A percentile compares a stretch with the other conserved stretches of the same genome.
These are phyloP conservation scores for Isabelozyma pseudorhagii DNA, from an alignment of 805 yeast genomes.

Conservation along the genomic window DNA sequence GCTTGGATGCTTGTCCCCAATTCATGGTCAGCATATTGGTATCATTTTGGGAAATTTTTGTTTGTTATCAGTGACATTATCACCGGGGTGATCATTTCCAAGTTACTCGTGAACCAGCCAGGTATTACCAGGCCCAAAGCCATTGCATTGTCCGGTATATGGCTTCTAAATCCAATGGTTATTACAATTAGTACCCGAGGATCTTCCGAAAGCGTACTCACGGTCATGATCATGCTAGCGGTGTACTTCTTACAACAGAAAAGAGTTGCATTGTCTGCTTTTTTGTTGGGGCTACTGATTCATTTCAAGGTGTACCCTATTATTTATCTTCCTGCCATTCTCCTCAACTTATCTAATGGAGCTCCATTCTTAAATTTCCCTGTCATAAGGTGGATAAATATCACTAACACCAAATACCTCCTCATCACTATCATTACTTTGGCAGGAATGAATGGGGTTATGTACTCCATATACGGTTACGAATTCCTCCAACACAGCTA, in stretches of 20 bases:
- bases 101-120: conserved; percentile 40
- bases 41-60: conserved; percentile 71
- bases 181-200: conserved; percentile 91
- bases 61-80: conserved; percentile 77
- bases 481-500: conserved; percentile 78
- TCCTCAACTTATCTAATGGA: conserved; percentile 39
- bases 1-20: conserved; percentile 84
- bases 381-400: conserved; percentile 37
- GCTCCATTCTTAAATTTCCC: conserved; percentile 23
- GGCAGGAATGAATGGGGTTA: conserved; percentile 43
- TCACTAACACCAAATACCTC: conserved; percentile 21
- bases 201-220: conserved; percentile 84
- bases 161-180: conserved; percentile 96
- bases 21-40: conserved; percentile 36
- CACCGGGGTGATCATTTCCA: conserved; percentile 60
- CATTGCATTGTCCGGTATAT: conserved; percentile 53
- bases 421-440: conserved; percentile 44
- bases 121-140: conserved; percentile 17
- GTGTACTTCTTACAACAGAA: conserved; percentile 45
- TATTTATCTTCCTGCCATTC: conserved; percentile 74
- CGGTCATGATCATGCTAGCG: conserved; percentile 66
- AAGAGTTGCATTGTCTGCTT: conserved; percentile 25
- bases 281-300: conserved; percentile 70
- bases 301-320: conserved; percentile 93
- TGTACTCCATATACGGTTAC: conserved; percentile 70